Percentiles rank a stretch among this genome's conserved stretches.
Conservation (phyloP, 2,329 filamentous ascomycete genomes). For the Penicillium crustosum region DNA sequence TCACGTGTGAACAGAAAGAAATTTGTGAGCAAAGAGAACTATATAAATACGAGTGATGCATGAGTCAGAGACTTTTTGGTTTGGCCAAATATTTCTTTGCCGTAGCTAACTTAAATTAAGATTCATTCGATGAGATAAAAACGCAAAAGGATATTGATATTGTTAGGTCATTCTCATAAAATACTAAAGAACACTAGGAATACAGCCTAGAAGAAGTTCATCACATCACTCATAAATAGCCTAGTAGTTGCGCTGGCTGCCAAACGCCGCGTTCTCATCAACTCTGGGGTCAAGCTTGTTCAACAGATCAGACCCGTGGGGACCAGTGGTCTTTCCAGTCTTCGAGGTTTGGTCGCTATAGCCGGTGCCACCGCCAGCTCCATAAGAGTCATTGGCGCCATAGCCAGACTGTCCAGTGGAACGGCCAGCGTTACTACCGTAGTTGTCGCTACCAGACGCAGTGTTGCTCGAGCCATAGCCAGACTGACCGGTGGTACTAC, state of each 20-base stretch:
- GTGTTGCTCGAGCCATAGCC: not conserved
- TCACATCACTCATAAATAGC: not conserved
- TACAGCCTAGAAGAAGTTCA: not conserved
- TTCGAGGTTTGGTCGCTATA: conserved; percentile 11
- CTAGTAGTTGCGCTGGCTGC: conserved; percentile 18
- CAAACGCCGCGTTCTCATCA: conserved; percentile 5
- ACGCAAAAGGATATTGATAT: not conserved
- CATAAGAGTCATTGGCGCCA: not conserved
- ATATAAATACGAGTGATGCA: not conserved
- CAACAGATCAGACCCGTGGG: conserved; percentile 45
- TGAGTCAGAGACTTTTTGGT: too few species aligned
- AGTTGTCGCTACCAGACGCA: not conserved
- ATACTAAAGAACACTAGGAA: not conserved
- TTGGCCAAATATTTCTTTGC: not conserved
- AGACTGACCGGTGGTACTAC: not conserved
- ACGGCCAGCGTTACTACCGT: not conserved
- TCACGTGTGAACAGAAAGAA: not conserved
- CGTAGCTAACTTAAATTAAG: not conserved
- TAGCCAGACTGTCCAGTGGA: not conserved
- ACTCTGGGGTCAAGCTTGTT: conserved; percentile 44
- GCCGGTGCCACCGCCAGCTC: conserved; percentile 16
- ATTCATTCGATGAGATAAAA: not conserved
- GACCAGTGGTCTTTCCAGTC: conserved; percentile 33
- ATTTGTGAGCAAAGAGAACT: not conserved
- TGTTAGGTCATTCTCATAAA: not conserved